Base-by-base conservation (phyloP, 2,329 filamentous ascomycete species). In the Cladosporium sp. region DNA sequence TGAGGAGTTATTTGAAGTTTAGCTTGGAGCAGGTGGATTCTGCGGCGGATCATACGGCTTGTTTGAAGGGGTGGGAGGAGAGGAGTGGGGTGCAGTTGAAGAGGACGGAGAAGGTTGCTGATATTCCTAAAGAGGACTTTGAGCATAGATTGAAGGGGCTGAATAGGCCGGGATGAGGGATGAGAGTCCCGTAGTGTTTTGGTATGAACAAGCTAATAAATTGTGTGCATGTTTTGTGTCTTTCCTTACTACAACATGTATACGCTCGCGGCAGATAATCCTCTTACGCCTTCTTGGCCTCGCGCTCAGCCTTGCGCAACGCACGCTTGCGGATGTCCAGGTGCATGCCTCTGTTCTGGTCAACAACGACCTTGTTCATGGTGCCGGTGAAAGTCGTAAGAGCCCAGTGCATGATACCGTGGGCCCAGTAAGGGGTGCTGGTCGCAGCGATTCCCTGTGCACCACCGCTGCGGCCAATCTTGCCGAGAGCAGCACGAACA, bases 361-460 rank as follows among this genome's bases (percentile, higher is more conserved):
- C 71, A 39, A 86, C 68, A n/a, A 83, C 74, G 30, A 78, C 64
- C 22, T 69, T 67, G 59, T 74, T 79, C 67, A 80, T 79, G 36
- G 79, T 70, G 1, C 83, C 83, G 32, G 79, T 67, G 43, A 85
- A 74, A 27, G 74, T 78, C 50, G 76, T 76, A 48, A 96, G 74
- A 50, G 82, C 80, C 85, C 88, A 96, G 57, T 92, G 84, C 83
- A 96, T 86, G 48, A 94, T 66, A 0, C 85, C 88, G 69, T 98
- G 93, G 57, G 80, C 86, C 91, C 91, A 97, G 75, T 85, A 96
- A 0, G 93, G 94, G 2, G 90, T 94, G 62, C 88, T 92, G 30
- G 88, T 95, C 70, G 86, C 85, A 5, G 86, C 82, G 51, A 89
- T 86, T 11, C 80, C 79, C 65, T 94, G 88, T 59, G 86, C 88